Base-by-base conservation (phyloP, 495 filamentous ascomycete genomes). In the Neurospora hispaniola region DNA sequence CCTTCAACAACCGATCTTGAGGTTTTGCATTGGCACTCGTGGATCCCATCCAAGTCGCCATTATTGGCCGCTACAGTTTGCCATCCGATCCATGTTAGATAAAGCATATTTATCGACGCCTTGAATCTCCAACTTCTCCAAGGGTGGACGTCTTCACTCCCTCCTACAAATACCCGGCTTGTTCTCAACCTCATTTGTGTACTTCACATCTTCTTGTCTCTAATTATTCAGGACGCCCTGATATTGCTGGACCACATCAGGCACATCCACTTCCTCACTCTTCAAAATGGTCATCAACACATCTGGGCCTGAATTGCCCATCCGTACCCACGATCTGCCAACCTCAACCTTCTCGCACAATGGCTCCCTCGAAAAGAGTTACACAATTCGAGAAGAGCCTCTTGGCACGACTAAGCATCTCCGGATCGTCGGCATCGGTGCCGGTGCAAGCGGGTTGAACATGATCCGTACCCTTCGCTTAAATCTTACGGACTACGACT, bases 401-500 rank as follows among this genome's bases (percentile, higher is more conserved):
- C 80, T 85, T 43, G 84, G 84, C 14, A 77, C 84, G 40, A 54
- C 80, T 10, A 81, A 81, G 44, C 82, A 80, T 74, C 77, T 86
- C 76, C 82, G 84, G 68, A 84, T 86, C 73, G 79, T 86, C 69
- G 82, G 79, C 42, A 83, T 86, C 68, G 85, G 85, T 1, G 85
- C 85, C 39, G 85, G 85, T n/a, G 81, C 81, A 10, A 86, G 82
- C 74, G 84, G 84, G 27, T 78, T 87, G 71, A 83, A 86, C 73
- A 76, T 86, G 78, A 77, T 85, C 72, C 81, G 81, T 44, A 83
- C 83, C 18, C 77, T 86, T 31, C 79, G 80, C 39, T 78, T 79
- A 62, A 82, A 82, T 74, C 73, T 86, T 46, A 78, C 72, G 71
- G 79, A 84, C 77, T 85, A 82, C 69, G 87, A 91, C 16, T 81